Base-by-base conservation (phyloP, 225 moss, liverwort and hornwort genomes). In the Ulota crispa region DNA sequence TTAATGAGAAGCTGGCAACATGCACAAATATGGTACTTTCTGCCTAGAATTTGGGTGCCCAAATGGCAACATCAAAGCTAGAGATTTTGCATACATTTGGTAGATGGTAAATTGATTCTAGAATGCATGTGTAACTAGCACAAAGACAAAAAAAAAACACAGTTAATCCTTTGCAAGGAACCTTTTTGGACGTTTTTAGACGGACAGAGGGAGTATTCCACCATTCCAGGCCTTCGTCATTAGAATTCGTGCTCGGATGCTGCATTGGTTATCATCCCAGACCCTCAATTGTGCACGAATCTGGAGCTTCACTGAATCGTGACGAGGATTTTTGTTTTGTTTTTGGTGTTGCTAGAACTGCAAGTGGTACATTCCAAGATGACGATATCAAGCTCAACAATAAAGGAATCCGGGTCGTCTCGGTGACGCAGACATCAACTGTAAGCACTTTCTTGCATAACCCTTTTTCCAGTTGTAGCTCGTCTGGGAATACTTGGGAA, bases 361-460 rank as follows among this genome's bases (percentile, higher is more conserved):
- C 88, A 30, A 89, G 88, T 78, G 88, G 88, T 68, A 88, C 88
- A 36, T 85, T 88, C 30, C 83, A 88, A 73, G 88, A 88, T 88
- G 88, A 85, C 45, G 86, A 89, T 79, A 89, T 89, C 81, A 89
- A 59, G 86, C 88, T 89, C 67, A 89, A 84, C 47, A 89, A 89
- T 45, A 83, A 89, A 78, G 88, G 88, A 64, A 86, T 89, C 27
- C 88, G 86, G 23, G 86, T 89, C 39, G 83, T 86, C 41, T 89
- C 88, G 27, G 85, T 83, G 80, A 83, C 78, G 19, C 83, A 86
- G 83, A 89, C 86, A 30, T 72, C 81, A 1, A 86, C 88, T 84
- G 86, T 89, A 84, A 86, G 86, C 37, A 55, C 32, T 56, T 68
- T 43, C 57, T 43, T 13, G 3, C 53, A 7, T 65, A 55, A 21